Percentiles rank a stretch among this genome's conserved stretches.
Conservation (phyloP, 257 asterid species). For the Salvia hispanica region DNA sequence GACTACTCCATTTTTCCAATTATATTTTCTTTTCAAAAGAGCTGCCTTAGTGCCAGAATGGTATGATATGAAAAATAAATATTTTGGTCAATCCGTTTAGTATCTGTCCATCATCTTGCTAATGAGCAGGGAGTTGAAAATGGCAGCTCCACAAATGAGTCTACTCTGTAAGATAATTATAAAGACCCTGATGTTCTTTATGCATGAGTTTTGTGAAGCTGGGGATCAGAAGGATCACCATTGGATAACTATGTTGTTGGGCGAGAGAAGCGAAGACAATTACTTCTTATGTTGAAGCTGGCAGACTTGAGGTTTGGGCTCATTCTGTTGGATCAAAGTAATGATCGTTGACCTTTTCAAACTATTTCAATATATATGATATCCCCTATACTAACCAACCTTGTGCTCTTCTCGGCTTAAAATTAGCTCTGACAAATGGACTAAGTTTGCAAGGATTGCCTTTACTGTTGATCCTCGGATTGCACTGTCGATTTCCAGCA, state of each 20-base stretch:
- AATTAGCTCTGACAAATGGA: conserved; percentile 89
- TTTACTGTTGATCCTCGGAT: conserved; percentile 91
- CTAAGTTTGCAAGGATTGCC: conserved; percentile 79
- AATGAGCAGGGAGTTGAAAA: conserved; percentile 64
- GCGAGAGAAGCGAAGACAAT: conserved; percentile 85
- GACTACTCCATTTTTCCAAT: no score
- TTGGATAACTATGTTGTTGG: conserved; percentile 83
- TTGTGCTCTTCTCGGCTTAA: conserved; percentile 55
- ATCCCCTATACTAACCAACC: conserved; percentile 3
- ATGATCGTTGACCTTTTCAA: conserved; percentile 26
- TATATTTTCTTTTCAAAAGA: conserved; percentile 38
- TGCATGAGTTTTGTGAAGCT: conserved; percentile 11
- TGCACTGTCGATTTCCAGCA: conserved; percentile 91
- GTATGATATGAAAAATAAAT: conserved; percentile 74
- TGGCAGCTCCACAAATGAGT: conserved; percentile 65
- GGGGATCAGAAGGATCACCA: conserved; percentile 66
- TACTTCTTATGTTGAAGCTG: conserved; percentile 88
- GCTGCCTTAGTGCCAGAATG: conserved; percentile 92
- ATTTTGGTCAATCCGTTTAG: conserved; percentile 78
- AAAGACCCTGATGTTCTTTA: conserved; percentile 19
- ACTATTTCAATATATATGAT: conserved; percentile 29
- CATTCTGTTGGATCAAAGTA: conserved; percentile 92
- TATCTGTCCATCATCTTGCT: conserved; percentile 77
- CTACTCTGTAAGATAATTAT: conserved; percentile 59
- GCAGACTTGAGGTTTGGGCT: conserved; percentile 99